Evolutionary conservation across 169 alveolate genomes (phyloP).

Genomic region (Plasmodium billcollinsi): DNA sequence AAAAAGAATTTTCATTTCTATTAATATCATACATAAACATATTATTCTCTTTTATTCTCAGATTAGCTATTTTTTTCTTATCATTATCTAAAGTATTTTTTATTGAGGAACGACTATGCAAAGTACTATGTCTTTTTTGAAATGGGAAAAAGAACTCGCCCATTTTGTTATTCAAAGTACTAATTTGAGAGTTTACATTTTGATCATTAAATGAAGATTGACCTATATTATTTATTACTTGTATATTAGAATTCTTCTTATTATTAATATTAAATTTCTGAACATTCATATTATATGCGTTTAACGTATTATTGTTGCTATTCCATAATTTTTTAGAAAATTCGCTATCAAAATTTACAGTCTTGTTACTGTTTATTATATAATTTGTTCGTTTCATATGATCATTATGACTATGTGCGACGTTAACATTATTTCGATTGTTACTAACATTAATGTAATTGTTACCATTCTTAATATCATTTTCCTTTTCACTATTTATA

Average conservation of each 20-base stretch:
- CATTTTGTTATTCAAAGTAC: not conserved
- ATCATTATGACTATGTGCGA: not conserved
- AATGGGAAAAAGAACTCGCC: slow-evolving; percentile 32
- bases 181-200: slow-evolving; percentile 25
- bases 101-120: slow-evolving; percentile 17
- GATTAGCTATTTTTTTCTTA: slow-evolving; percentile 14
- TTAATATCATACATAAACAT: slow-evolving; percentile 10
- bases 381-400: not conserved
- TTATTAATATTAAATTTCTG: not conserved
- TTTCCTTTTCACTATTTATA: not conserved
- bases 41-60: slow-evolving; percentile 13
- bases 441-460: not conserved
- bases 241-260: slow-evolving; percentile 6
- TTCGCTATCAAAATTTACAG: not conserved
- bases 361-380: not conserved
- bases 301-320: slow-evolving; percentile 24
- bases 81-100: slow-evolving; percentile 16
- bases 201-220: slow-evolving; percentile 2
- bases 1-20: not conserved
- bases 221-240: slow-evolving; percentile 2
- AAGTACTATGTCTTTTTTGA: slow-evolving; percentile 48
- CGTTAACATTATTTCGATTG: not conserved
- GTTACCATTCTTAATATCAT: not conserved
- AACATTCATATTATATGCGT: slow-evolving; percentile 30
- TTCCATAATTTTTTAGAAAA: not conserved